Evolutionary conservation across 768 basidiomycete genomes (phyloP).

Genomic region (Kwoniella shandongensis): DNA sequence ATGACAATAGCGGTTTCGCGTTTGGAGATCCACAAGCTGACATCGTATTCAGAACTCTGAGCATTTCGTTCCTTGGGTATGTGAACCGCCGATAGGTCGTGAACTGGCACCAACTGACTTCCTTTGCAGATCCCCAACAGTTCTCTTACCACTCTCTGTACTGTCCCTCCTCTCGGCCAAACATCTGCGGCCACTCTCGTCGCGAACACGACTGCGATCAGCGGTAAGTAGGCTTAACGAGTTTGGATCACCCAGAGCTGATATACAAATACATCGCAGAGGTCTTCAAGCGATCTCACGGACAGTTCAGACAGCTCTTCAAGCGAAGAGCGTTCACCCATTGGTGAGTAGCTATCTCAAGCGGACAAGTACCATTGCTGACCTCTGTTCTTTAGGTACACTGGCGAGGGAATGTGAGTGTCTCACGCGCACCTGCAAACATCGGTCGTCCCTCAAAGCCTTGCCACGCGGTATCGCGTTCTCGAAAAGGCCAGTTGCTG

Average conservation of each 20-base stretch:
- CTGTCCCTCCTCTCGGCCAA: conserved; percentile 41
- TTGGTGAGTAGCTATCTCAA: conserved; percentile 19
- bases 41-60: conserved; percentile 28
- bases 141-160: conserved; percentile 42
- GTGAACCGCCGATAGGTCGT: background rate
- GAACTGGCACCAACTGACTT: conserved; percentile 1
- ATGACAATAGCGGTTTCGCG: background rate
- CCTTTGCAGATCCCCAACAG: conserved; percentile 41
- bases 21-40: background rate
- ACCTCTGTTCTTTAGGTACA: conserved; percentile 27
- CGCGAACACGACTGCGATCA: conserved; percentile 47
- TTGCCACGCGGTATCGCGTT: too few species aligned
- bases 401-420: conserved; percentile 44
- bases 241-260: too few species aligned
- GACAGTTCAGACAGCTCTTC: conserved; percentile 44
- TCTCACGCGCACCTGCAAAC: too few species aligned
- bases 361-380: background rate
- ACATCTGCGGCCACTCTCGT: conserved; percentile 47
- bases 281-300: conserved; percentile 48
- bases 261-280: conserved; percentile 21
- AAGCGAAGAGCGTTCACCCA: conserved; percentile 42
- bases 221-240: too few species aligned
- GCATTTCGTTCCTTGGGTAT: conserved; percentile 47
- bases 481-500: too few species aligned
- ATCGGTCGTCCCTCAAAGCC: background rate